phyloP scores from a whole-genome alignment of 371 early-diverging fungal species.

The Agmasoma carcini region DNA sequence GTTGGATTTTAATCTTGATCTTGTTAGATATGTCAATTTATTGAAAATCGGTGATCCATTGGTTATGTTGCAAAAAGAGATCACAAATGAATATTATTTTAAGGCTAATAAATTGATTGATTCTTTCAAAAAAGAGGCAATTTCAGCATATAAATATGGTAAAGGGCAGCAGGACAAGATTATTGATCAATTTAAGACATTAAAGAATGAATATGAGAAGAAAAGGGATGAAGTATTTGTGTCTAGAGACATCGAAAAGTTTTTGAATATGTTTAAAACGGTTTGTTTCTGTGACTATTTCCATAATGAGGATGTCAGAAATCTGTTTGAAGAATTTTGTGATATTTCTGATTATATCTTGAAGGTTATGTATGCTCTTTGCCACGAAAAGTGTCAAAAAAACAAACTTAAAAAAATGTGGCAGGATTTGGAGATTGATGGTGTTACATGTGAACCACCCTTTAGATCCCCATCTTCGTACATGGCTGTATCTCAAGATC shows the following conservation, averaged over 20 bases:
- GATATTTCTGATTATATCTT: constrained; percentile 34
- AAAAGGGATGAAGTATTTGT: constrained; percentile 6
- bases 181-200: not conserved
- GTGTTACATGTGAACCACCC: too few species aligned
- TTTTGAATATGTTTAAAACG: not conserved
- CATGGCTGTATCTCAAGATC: not conserved
- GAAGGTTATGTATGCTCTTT: constrained; percentile 5
- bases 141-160: constrained; percentile 34
- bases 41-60: constrained; percentile 35
- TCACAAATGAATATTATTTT: constrained; percentile 1
- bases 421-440: too few species aligned
- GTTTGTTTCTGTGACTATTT: constrained; percentile 25
- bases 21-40: too few species aligned
- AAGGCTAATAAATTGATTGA: constrained; percentile 18
- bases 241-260: constrained; percentile 24
- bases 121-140: constrained; percentile 4
- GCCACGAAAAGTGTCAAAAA: too few species aligned
- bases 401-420: too few species aligned
- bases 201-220: constrained; percentile 8
- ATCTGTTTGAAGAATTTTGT: constrained; percentile 1
- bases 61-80: not conserved
- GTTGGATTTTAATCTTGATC: too few species aligned
- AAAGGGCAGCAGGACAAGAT: constrained; percentile 4
- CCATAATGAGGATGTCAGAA: constrained; percentile 5
- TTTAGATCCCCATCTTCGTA: too few species aligned